These are phyloP conservation scores for Capsicum baccatum DNA, from an alignment of 257 asterid species.

Conservation along the genomic window DNA sequence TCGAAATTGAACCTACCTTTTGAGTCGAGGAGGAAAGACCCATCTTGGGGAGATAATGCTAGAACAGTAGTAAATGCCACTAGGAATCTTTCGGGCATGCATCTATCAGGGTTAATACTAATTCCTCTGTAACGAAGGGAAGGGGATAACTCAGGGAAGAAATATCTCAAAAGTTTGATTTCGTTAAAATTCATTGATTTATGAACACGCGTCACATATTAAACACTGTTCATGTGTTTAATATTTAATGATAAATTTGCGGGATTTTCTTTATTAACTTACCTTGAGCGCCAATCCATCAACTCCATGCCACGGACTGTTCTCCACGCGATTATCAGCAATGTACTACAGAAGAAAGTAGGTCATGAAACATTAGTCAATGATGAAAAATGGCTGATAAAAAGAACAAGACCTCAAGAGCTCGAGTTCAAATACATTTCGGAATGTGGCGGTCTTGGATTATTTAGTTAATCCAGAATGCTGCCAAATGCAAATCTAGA, in stretches of 20 bases:
- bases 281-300: slow-evolving; percentile 91
- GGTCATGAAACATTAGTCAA: neutral
- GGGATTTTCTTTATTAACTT: slow-evolving; percentile 11
- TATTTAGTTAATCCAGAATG: neutral
- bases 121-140: slow-evolving; percentile 21
- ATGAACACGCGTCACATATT: neutral
- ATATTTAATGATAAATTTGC: neutral
- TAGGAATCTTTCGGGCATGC: neutral
- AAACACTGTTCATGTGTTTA: neutral
- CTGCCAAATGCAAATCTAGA: neutral
- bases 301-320: slow-evolving; percentile 86
- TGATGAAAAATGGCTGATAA: slow-evolving; percentile 22
- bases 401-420: neutral
- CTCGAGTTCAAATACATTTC: neutral
- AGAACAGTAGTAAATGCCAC: neutral
- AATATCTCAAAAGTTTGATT: neutral
- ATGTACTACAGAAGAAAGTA: slow-evolving; percentile 60
- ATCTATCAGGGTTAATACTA: neutral
- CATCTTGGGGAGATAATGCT: neutral
- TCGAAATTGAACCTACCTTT: neutral
- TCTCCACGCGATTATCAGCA: slow-evolving; percentile 74
- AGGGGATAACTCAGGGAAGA: neutral
- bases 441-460: neutral
- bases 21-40: slow-evolving; percentile 23
- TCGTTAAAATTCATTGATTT: neutral